Percentiles rank a stretch among this genome's conserved stretches.
Conservation (phyloP, 2,329 filamentous ascomycete species). For the Trichoderma aggressivum region DNA sequence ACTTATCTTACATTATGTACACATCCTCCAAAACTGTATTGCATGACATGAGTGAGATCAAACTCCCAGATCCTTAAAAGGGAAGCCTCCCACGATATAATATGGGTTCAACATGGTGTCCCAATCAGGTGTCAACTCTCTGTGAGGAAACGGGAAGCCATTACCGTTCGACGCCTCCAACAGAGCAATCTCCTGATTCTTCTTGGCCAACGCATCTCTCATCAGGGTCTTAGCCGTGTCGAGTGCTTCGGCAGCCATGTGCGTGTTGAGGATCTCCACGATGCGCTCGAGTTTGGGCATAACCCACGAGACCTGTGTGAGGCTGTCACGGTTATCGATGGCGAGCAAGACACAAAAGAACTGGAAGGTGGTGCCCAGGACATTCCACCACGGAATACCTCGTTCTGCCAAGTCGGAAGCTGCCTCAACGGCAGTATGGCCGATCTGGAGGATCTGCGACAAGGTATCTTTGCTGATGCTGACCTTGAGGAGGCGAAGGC, state of each 20-base stretch:
- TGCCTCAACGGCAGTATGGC: not conserved
- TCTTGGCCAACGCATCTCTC: not conserved
- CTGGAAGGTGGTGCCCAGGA: constrained; percentile 21
- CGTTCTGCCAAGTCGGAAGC: constrained; percentile 8
- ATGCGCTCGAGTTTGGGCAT: constrained; percentile 10
- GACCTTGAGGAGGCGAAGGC: constrained; percentile 8
- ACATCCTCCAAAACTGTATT: not conserved
- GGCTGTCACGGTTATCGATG: constrained; percentile 9
- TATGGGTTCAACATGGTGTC: constrained; percentile 3
- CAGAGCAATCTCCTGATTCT: constrained; percentile 5
- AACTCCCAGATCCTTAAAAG: constrained; percentile 1
- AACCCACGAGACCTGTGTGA: constrained; percentile 16
- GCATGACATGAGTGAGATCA: not conserved
- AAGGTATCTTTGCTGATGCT: not conserved
- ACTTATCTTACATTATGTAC: no score
- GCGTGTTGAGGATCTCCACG: constrained; percentile 17
- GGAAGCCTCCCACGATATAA: not conserved
- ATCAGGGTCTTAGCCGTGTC: constrained; percentile 8
- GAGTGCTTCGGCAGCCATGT: constrained; percentile 21
- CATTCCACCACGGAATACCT: constrained; percentile 19
- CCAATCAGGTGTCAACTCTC: constrained; percentile 1
- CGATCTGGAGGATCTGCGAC: not conserved
- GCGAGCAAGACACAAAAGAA: constrained; percentile 17
- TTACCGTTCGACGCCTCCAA: not conserved
- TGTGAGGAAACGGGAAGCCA: not conserved